These are phyloP conservation scores for Corchorus olitorius DNA, from an alignment of 345 rosid genomes.

Conservation along the genomic window DNA sequence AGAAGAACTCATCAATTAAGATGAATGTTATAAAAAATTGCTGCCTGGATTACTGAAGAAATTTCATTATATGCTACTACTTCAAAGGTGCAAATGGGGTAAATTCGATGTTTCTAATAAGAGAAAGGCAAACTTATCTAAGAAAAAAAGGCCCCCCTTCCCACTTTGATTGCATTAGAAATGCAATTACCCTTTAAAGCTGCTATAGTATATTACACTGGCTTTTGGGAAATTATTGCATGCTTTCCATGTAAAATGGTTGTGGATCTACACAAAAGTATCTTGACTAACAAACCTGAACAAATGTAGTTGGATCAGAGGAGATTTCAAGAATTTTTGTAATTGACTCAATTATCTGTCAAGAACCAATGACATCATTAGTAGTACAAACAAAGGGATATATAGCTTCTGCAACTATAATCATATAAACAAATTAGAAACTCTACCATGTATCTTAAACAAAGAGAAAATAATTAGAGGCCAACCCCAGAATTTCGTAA, in stretches of 20 bases:
- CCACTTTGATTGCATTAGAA: background rate
- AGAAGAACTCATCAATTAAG: background rate
- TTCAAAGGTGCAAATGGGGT: background rate
- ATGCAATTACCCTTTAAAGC: background rate
- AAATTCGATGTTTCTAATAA: background rate
- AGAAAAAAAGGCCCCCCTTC: background rate
- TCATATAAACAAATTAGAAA: background rate
- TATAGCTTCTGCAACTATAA: background rate
- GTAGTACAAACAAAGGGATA: background rate
- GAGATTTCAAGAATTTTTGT: constrained; percentile 36
- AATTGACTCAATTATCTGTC: constrained; percentile 47
- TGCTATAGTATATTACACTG: too few species aligned
- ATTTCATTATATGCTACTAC: background rate
- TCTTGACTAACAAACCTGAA: constrained; percentile 43
- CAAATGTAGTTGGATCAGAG: constrained; percentile 47
- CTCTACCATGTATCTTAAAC: background rate
- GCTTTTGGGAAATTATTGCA: background rate
- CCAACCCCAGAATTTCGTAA: constrained; percentile 54
- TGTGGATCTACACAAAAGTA: background rate
- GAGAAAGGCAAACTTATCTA: background rate
- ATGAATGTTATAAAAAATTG: background rate
- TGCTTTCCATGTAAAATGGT: background rate
- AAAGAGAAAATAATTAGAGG: background rate
- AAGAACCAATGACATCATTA: background rate
- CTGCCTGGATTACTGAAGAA: background rate